A percentile compares a stretch with the other conserved stretches of the same genome.
Evolutionary conservation across 2,329 filamentous ascomycete species (phyloP).

Genomic region (Ceratocystiopsis sp.): DNA sequence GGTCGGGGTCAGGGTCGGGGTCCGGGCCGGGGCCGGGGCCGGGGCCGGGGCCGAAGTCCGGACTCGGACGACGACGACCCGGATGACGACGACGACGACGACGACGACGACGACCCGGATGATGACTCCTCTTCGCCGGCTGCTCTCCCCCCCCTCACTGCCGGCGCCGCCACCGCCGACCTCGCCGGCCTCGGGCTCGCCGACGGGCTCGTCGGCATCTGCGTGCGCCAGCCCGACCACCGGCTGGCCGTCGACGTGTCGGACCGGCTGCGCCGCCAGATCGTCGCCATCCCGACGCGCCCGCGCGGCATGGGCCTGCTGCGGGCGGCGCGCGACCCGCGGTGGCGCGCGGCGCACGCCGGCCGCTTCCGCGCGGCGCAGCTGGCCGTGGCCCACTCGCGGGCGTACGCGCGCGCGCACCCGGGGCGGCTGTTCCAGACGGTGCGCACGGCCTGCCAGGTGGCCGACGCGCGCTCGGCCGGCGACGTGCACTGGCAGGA

Average conservation of each 20-base stretch:
- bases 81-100: background rate
- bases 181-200: conserved; percentile 37
- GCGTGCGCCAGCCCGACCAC: conserved; percentile 52
- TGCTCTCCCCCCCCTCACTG: conserved; percentile 41
- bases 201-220: conserved; percentile 44
- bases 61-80: too few species aligned
- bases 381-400: conserved; percentile 5
- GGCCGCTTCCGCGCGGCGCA: conserved; percentile 20
- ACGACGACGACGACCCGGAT: conserved; percentile 10
- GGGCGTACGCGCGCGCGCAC: conserved; percentile 25
- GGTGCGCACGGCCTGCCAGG: conserved; percentile 35
- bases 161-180: conserved; percentile 35
- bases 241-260: conserved; percentile 28
- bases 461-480: conserved; percentile 38
- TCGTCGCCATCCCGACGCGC: conserved; percentile 40
- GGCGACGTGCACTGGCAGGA: conserved; percentile 48
- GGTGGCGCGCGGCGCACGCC: conserved; percentile 21
- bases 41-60: too few species aligned
- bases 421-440: conserved; percentile 37
- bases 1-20: too few species aligned
- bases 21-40: too few species aligned
- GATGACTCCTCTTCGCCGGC: conserved; percentile 20
- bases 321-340: conserved; percentile 15
- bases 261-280: conserved; percentile 22
- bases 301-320: conserved; percentile 38